phyloP scores from a whole-genome alignment of 805 yeast species.

The Brettanomyces naardenensis region DNA sequence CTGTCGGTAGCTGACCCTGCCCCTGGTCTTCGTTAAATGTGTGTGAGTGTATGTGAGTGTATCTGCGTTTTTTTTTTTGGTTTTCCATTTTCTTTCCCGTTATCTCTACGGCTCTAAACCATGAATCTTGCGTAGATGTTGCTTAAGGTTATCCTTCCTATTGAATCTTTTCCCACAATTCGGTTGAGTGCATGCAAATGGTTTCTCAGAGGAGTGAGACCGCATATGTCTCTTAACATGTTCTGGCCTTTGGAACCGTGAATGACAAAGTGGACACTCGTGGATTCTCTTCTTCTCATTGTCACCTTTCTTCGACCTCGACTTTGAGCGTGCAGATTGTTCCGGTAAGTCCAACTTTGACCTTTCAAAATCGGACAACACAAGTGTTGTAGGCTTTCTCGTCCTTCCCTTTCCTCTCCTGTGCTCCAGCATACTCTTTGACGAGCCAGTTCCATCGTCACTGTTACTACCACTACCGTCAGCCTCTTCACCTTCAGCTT shows the following conservation, averaged over 20 bases:
- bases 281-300: slow-evolving; percentile 48
- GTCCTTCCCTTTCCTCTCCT: neutral
- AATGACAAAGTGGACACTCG: slow-evolving; percentile 56
- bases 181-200: slow-evolving; percentile 44
- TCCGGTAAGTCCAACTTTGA: slow-evolving; percentile 23
- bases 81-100: no score
- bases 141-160: slow-evolving; percentile 52
- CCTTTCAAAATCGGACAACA: slow-evolving; percentile 4
- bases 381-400: slow-evolving; percentile 2
- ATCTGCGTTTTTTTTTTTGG: no score
- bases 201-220: slow-evolving; percentile 50
- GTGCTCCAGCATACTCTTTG: neutral
- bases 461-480: no score
- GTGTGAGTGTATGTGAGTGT: no score
- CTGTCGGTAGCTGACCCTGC: neutral
- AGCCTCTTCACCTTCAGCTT: neutral
- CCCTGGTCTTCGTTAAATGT: neutral
- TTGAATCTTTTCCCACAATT: slow-evolving; percentile 50
- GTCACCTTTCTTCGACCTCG: slow-evolving; percentile 22
- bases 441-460: neutral
- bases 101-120: slow-evolving; percentile 14
- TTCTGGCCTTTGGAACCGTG: slow-evolving; percentile 61
- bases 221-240: slow-evolving; percentile 62
- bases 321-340: slow-evolving; percentile 27
- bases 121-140: slow-evolving; percentile 57